Conservation (phyloP, 2,329 filamentous ascomycete species). For the Sporothrix brunneoviolacea region DNA sequence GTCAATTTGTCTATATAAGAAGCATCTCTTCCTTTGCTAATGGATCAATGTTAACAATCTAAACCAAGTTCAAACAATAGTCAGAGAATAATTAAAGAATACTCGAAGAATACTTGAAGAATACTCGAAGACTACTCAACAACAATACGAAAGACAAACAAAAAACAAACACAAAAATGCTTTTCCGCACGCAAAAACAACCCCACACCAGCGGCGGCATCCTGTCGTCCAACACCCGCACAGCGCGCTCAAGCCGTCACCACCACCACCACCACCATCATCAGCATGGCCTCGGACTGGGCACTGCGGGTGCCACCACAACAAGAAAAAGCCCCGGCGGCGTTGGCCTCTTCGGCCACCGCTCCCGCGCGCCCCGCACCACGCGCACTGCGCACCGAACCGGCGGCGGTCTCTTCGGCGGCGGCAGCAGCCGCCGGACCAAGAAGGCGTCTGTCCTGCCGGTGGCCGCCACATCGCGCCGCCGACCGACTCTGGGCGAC, state of each 20-base stretch:
- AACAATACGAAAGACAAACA: no score
- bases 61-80: not conserved
- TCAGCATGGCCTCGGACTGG: not conserved
- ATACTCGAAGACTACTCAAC: not conserved
- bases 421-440: not conserved
- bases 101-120: no score
- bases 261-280: not conserved
- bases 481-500: constrained; percentile 63
- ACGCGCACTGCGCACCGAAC: constrained; percentile 8
- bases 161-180: not conserved
- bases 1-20: constrained; percentile 4
- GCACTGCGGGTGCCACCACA: not conserved
- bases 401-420: constrained; percentile 6
- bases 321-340: not conserved
- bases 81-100: no score
- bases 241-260: not conserved
- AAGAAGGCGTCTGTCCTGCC: not conserved
- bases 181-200: not conserved
- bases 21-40: not conserved
- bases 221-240: constrained; percentile 3
- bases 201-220: constrained; percentile 1
- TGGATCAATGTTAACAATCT: not conserved
- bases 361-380: not conserved
- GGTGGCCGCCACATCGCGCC: constrained; percentile 43
- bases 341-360: not conserved